Evolutionary conservation across 1,284 basidiomycete species (phyloP).

Genomic region (Flammula alnicola): DNA sequence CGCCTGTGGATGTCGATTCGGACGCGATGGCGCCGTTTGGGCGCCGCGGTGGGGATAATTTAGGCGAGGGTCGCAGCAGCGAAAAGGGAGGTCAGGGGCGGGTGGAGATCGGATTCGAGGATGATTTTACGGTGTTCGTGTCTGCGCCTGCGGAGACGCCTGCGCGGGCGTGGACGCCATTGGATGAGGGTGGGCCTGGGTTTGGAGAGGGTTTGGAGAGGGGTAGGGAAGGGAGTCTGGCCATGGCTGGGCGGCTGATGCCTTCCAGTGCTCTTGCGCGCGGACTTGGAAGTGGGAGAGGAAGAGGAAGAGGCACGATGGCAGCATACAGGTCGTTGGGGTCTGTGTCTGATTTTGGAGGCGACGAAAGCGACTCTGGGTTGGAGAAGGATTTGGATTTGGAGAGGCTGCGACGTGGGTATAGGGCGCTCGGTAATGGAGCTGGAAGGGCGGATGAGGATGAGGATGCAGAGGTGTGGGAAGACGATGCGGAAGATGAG

Average conservation of each 20-base stretch:
- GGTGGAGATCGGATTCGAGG: conserved; percentile 63
- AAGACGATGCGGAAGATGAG: conserved; percentile 11
- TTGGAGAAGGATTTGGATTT: no score
- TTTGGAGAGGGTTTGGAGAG: no score
- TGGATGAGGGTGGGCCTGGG: no score
- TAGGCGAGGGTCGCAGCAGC: no score
- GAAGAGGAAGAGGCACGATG: conserved; percentile 32
- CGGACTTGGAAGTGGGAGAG: conserved; percentile 17
- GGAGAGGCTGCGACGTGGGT: conserved; percentile 26
- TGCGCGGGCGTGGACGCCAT: conserved; percentile 1
- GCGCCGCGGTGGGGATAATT: no score
- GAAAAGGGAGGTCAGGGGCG: no score
- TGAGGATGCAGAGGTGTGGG: conserved; percentile 14
- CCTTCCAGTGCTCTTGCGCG: neutral
- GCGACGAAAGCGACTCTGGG: conserved; percentile 34
- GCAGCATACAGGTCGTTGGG: conserved; percentile 50
- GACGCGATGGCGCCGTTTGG: no score
- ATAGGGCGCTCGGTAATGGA: conserved; percentile 8
- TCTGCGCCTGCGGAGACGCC: conserved; percentile 49
- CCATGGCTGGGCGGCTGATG: neutral
- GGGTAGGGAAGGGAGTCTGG: neutral
- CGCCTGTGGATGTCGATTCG: no score
- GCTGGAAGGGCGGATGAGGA: conserved; percentile 10
- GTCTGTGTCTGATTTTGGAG: conserved; percentile 53
- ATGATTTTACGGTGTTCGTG: conserved; percentile 77